A percentile compares a stretch with the other conserved stretches of the same genome.
These are phyloP conservation scores for Hygrophorus russula DNA, from an alignment of 768 basidiomycete genomes.

Conservation along the genomic window DNA sequence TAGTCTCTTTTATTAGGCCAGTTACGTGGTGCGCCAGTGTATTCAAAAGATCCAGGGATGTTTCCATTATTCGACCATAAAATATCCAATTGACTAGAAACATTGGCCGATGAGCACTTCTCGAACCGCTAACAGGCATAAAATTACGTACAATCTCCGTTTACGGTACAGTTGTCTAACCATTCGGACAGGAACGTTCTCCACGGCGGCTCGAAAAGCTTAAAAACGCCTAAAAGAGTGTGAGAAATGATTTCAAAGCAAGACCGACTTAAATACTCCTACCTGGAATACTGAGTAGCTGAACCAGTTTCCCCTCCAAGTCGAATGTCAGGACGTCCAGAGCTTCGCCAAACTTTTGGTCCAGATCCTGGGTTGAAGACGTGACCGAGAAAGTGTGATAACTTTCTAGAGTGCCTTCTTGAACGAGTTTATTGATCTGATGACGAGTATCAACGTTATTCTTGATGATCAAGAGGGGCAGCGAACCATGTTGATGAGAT, in stretches of 20 bases:
- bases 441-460: slow-evolving; percentile 1
- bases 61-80: slow-evolving; percentile 33
- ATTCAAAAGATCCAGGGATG: slow-evolving; percentile 29
- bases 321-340: slow-evolving; percentile 39
- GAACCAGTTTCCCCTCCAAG: slow-evolving; percentile 44
- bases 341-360: slow-evolving; percentile 37
- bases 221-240: slow-evolving; percentile 24
- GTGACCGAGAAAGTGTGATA: slow-evolving; percentile 39
- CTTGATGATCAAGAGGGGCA: neutral
- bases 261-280: neutral
- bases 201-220: slow-evolving; percentile 28
- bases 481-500: slow-evolving; percentile 54
- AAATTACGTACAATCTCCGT: slow-evolving; percentile 35
- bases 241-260: slow-evolving; percentile 4
- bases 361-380: slow-evolving; percentile 42
- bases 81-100: slow-evolving; percentile 46
- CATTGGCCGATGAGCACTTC: slow-evolving; percentile 1
- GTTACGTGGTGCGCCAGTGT: slow-evolving; percentile 18
- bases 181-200: slow-evolving; percentile 32
- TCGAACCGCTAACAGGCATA: neutral
- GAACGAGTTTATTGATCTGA: slow-evolving; percentile 39
- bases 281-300: slow-evolving; percentile 37
- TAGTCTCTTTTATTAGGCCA: slow-evolving; percentile 17
- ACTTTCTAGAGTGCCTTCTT: slow-evolving; percentile 28
- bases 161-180: slow-evolving; percentile 28